These are phyloP conservation scores for Astraeus odoratus DNA, from an alignment of 768 basidiomycete genomes.

Conservation along the genomic window DNA sequence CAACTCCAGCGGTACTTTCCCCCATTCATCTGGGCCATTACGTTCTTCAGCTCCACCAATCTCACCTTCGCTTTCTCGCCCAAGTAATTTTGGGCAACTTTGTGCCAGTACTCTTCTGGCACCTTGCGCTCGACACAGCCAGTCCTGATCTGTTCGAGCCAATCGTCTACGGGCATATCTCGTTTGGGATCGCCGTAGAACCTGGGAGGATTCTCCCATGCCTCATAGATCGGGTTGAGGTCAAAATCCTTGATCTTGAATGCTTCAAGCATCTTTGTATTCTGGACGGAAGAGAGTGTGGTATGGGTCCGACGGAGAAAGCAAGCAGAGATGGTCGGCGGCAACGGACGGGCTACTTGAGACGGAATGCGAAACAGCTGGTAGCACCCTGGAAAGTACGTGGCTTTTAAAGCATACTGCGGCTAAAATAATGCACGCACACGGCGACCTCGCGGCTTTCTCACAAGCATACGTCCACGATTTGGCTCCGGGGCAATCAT, in stretches of 20 bases:
- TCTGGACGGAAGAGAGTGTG: background rate
- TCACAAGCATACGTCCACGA: background rate
- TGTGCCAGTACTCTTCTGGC: conserved; percentile 79
- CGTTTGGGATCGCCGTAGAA: conserved; percentile 66
- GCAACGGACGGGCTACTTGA: background rate
- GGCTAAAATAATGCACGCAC: background rate
- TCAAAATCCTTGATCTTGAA: conserved; percentile 78
- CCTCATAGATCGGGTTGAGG: conserved; percentile 57
- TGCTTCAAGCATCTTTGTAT: conserved; percentile 49
- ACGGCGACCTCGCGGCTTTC: background rate
- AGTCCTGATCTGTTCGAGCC: conserved; percentile 63
- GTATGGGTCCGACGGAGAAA: no score
- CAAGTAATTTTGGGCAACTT: conserved; percentile 72
- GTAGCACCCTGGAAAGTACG: background rate
- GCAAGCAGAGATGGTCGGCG: no score
- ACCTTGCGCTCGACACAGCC: conserved; percentile 68
- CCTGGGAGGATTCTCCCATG: conserved; percentile 60
- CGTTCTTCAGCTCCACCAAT: conserved; percentile 62
- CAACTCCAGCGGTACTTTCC: conserved; percentile 78
- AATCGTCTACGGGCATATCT: conserved; percentile 63
- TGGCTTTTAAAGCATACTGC: background rate
- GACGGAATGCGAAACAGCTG: background rate
- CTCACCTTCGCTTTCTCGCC: conserved; percentile 60
- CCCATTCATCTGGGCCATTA: conserved; percentile 67
- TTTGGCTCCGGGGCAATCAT: background rate